Percentiles rank a stretch among this genome's conserved stretches.
Conservation (phyloP, 192 early-diverging fungal species). For the Dispira simplex region DNA sequence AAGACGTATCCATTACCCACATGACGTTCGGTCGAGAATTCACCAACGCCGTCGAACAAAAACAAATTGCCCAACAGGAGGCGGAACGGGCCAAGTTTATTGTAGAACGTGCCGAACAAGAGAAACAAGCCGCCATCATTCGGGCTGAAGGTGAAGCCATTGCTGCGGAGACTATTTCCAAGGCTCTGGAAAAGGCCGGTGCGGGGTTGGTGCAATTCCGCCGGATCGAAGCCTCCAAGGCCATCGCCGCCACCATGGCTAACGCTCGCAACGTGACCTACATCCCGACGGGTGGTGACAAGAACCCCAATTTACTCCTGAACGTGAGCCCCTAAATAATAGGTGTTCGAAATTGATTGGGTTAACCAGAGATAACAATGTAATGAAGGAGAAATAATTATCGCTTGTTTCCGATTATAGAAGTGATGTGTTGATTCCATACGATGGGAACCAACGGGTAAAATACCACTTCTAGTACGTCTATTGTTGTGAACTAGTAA, state of each 20-base stretch:
- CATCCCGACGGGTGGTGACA: conserved; percentile 48
- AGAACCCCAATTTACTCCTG: conserved; percentile 57
- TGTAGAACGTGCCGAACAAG: conserved; percentile 97
- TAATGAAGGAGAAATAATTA: background rate
- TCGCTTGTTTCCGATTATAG: background rate
- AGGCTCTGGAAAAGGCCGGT: conserved; percentile 80
- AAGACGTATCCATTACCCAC: conserved; percentile 98
- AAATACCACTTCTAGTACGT: too few species aligned
- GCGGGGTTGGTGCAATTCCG: conserved; percentile 87
- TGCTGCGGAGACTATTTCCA: conserved; percentile 86
- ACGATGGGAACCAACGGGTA: too few species aligned
- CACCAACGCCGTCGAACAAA: conserved; percentile 95
- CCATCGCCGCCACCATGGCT: conserved; percentile 82
- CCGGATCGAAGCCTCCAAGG: conserved; percentile 93
- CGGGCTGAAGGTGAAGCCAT: conserved; percentile 93
- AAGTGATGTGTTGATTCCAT: too few species aligned
- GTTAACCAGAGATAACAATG: background rate
- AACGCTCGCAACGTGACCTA: conserved; percentile 79
- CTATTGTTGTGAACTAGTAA: too few species aligned
- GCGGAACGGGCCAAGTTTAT: conserved; percentile 97
- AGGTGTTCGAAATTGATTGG: background rate
- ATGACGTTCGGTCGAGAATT: conserved; percentile 99
- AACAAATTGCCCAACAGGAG: conserved; percentile 99
- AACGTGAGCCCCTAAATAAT: conserved; percentile 26
- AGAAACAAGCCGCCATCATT: conserved; percentile 93